These are phyloP conservation scores for Aspergillus baeticus DNA, from an alignment of 495 filamentous ascomycete genomes.

Conservation along the genomic window DNA sequence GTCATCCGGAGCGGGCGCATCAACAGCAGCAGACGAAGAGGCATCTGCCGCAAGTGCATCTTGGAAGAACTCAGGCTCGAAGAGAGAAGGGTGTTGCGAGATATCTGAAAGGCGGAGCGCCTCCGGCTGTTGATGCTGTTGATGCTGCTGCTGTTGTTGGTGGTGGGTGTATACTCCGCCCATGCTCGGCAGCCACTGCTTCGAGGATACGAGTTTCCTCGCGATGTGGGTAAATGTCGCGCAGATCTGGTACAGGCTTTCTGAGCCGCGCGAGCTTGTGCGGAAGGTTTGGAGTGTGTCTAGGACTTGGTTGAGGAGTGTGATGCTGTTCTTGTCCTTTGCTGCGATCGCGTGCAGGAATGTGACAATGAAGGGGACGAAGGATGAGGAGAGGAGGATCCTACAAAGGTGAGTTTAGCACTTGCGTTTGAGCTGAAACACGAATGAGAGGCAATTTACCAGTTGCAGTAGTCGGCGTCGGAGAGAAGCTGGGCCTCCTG, in stretches of 20 bases:
- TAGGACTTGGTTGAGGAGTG: neutral
- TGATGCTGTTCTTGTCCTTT: neutral
- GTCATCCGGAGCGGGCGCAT: no score
- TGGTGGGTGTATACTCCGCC: no score
- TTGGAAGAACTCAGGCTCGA: no score
- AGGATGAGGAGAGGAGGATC: conserved; percentile 11
- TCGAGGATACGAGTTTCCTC: neutral
- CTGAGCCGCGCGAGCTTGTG: neutral
- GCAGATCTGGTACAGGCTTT: conserved; percentile 10
- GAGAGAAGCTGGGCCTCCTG: conserved; percentile 7
- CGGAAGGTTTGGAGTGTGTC: conserved; percentile 5
- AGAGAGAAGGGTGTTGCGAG: no score
- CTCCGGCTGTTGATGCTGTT: no score
- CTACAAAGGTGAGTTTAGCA: neutral
- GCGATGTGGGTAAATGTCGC: conserved; percentile 9
- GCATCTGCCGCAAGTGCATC: no score
- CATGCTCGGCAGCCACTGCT: no score
- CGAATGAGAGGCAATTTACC: neutral
- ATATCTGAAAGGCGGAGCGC: no score
- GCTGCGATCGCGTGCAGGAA: conserved; percentile 10
- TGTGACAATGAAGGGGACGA: conserved; percentile 8
- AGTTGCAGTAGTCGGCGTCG: conserved; percentile 11
- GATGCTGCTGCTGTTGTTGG: no score
- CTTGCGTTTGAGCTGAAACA: neutral
- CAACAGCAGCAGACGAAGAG: no score